phyloP scores from a whole-genome alignment of 2,329 filamentous ascomycete genomes.

The Gaeumannomyces tritici region DNA sequence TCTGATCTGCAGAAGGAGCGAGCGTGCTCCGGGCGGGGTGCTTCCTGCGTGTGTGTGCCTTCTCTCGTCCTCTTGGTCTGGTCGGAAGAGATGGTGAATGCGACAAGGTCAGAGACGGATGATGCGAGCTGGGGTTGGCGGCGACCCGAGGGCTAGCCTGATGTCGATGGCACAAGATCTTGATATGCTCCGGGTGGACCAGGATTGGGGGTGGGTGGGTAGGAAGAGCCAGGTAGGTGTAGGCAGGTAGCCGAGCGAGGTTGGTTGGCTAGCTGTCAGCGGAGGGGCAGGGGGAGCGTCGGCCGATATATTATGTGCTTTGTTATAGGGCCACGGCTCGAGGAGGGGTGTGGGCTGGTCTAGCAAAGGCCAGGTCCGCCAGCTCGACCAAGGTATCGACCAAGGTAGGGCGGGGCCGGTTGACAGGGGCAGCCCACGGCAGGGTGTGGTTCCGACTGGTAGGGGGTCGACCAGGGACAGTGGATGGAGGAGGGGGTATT shows the following conservation, averaged over 20 bases:
- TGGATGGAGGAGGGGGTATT: background rate
- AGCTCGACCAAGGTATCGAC: background rate
- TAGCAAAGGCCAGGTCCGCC: background rate
- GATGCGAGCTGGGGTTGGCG: background rate
- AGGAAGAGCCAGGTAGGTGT: background rate
- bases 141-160: too few species aligned
- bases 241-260: background rate
- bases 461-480: background rate
- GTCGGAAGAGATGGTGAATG: too few species aligned
- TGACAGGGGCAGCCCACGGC: background rate
- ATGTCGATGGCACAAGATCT: background rate
- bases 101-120: background rate
- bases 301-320: background rate
- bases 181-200: background rate
- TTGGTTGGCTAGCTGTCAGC: background rate
- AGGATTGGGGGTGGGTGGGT: background rate
- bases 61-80: too few species aligned
- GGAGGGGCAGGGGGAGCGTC: background rate
- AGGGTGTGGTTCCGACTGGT: background rate
- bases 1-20: too few species aligned
- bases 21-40: too few species aligned
- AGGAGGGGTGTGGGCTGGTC: background rate
- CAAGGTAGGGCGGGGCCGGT: background rate
- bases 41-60: too few species aligned
- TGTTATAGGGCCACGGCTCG: background rate